Evolutionary conservation across 176 grass and related monocot genomes (phyloP).

Genomic region (Triticum monococcum): DNA sequence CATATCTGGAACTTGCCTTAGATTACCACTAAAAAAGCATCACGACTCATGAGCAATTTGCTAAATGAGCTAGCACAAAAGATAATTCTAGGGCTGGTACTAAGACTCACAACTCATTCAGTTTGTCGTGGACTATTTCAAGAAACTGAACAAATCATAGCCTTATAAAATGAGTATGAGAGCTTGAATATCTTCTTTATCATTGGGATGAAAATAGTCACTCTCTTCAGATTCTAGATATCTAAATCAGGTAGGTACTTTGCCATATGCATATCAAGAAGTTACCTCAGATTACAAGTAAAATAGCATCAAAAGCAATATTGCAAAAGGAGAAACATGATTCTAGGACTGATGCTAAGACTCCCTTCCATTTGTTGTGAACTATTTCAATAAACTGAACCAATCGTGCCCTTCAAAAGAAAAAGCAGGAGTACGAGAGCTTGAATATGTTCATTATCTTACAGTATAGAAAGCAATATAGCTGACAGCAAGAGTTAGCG

Average conservation of each 20-base stretch:
- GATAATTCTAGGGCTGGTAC: neutral
- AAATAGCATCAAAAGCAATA: conserved; percentile 3
- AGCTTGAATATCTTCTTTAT: neutral
- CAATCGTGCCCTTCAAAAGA: neutral
- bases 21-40: neutral
- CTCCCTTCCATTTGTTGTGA: neutral
- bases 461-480: conserved; percentile 94
- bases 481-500: conserved; percentile 91
- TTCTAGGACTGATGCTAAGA: neutral
- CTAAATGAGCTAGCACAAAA: neutral
- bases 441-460: conserved; percentile 33
- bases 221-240: neutral
- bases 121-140: neutral
- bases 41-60: neutral
- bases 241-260: neutral
- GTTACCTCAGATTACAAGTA: neutral
- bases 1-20: neutral
- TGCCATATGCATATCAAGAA: neutral
- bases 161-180: neutral
- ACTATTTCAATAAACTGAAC: conserved; percentile 4
- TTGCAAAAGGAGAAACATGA: neutral
- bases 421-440: conserved; percentile 6
- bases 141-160: conserved; percentile 6
- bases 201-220: neutral
- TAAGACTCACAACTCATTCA: neutral